These are phyloP conservation scores for Streptanthus diversifolius DNA, from an alignment of 345 rosid species.

Conservation along the genomic window DNA sequence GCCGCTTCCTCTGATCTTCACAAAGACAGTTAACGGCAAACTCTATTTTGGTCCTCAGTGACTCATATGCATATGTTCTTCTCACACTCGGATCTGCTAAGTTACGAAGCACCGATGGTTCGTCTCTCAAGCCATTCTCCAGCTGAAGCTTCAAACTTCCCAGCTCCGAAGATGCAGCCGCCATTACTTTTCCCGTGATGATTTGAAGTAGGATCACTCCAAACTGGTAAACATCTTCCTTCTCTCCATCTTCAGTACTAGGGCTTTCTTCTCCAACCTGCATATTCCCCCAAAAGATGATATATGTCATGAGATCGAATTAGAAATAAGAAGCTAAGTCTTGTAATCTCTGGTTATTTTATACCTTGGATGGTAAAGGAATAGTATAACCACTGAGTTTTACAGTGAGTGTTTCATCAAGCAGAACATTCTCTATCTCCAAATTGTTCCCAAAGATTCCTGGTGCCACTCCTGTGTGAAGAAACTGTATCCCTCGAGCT, in stretches of 20 bases:
- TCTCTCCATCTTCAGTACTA: conserved; percentile 52
- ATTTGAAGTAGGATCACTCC: conserved; percentile 71
- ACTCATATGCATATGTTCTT: conserved; percentile 78
- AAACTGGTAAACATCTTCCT: conserved; percentile 87
- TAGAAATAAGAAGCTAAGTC: background rate
- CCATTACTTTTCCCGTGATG: conserved; percentile 58
- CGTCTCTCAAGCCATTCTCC: conserved; percentile 56
- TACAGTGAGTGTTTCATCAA: conserved; percentile 72
- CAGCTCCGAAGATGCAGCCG: conserved; percentile 46
- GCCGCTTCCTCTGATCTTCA: conserved; percentile 54
- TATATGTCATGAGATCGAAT: background rate
- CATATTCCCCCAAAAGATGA: background rate
- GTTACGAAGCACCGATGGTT: conserved; percentile 47
- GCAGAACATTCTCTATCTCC: conserved; percentile 61
- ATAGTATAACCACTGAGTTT: conserved; percentile 67
- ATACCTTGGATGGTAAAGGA: conserved; percentile 76
- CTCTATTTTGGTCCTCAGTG: conserved; percentile 65
- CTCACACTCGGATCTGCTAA: conserved; percentile 56
- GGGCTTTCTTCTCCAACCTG: conserved; percentile 64
- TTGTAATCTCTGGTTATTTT: background rate
- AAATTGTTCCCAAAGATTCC: conserved; percentile 75
- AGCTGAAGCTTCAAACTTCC: conserved; percentile 58
- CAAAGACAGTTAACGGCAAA: conserved; percentile 71
- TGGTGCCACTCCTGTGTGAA: conserved; percentile 84
- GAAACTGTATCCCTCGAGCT: conserved; percentile 86